phyloP scores from a whole-genome alignment of 2,329 filamentous ascomycete species.

The Cryphonectria radicalis region DNA sequence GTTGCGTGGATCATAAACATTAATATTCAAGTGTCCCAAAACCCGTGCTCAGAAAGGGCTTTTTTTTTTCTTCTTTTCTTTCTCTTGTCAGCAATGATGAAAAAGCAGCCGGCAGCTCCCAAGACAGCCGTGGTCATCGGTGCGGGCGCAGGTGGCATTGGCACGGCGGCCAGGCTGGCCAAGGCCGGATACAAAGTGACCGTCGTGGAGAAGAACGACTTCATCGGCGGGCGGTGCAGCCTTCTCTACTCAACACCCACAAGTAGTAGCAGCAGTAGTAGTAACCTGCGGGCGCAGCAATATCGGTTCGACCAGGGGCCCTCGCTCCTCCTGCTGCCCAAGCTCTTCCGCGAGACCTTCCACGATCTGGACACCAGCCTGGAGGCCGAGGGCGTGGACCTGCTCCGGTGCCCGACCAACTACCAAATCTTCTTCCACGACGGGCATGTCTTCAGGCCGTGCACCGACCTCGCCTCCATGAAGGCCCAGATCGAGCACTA shows the following conservation, averaged over 20 bases:
- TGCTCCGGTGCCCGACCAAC: slow-evolving; percentile 75
- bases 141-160: slow-evolving; percentile 72
- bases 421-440: slow-evolving; percentile 77
- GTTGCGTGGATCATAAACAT: neutral
- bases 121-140: slow-evolving; percentile 43
- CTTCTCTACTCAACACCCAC: slow-evolving; percentile 51
- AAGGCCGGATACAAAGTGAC: slow-evolving; percentile 74
- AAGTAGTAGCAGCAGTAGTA: neutral
- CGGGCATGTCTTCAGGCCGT: slow-evolving; percentile 64
- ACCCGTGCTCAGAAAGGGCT: neutral
- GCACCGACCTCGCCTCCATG: slow-evolving; percentile 72
- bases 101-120: slow-evolving; percentile 3
- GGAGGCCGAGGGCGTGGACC: slow-evolving; percentile 65
- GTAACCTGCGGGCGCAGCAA: neutral
- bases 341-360: slow-evolving; percentile 72
- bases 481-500: slow-evolving; percentile 72
- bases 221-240: slow-evolving; percentile 73
- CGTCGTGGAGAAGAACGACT: slow-evolving; percentile 76
- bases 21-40: neutral
- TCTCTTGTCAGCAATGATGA: slow-evolving; percentile 16
- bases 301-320: slow-evolving; percentile 79
- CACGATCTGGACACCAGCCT: slow-evolving; percentile 69
- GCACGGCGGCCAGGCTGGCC: slow-evolving; percentile 72
- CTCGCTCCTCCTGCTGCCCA: slow-evolving; percentile 72
- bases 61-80: no score